phyloP scores from a whole-genome alignment of 2,329 filamentous ascomycete genomes.

The Aspergillus caelatus region DNA sequence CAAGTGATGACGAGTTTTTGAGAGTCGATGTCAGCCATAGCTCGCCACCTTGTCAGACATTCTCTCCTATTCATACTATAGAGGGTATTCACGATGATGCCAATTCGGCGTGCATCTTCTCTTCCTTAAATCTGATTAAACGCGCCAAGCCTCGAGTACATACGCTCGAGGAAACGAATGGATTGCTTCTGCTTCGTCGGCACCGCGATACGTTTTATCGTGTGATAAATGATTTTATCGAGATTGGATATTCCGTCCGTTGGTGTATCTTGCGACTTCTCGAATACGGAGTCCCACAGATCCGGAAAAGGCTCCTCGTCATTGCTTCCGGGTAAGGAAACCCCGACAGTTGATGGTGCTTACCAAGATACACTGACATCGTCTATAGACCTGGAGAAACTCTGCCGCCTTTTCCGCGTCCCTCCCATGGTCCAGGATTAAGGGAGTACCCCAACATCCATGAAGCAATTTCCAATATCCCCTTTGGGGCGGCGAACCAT shows the following conservation, averaged over 20 bases:
- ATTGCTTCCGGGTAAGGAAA: conserved; percentile 55
- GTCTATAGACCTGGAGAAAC: conserved; percentile 66
- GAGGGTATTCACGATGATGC: conserved; percentile 61
- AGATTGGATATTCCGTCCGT: conserved; percentile 67
- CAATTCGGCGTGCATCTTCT: conserved; percentile 63
- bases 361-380: background rate
- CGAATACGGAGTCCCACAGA: conserved; percentile 55
- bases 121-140: conserved; percentile 56
- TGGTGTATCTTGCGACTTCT: conserved; percentile 63
- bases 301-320: conserved; percentile 53
- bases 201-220: conserved; percentile 61
- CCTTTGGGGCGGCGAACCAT: conserved; percentile 45
- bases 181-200: conserved; percentile 54
- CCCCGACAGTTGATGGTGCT: background rate
- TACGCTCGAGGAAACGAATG: conserved; percentile 79
- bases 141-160: conserved; percentile 67
- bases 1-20: conserved; percentile 32
- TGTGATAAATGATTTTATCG: conserved; percentile 66
- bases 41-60: conserved; percentile 77
- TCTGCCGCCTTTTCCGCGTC: conserved; percentile 66
- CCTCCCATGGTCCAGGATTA: conserved; percentile 57
- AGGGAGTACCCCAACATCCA: conserved; percentile 45
- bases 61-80: conserved; percentile 71
- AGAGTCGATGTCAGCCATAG: conserved; percentile 72
- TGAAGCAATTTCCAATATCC: conserved; percentile 46